Evolutionary conservation across 2,329 filamentous ascomycete genomes (phyloP).

Genomic region (Meredithiella fracta): DNA sequence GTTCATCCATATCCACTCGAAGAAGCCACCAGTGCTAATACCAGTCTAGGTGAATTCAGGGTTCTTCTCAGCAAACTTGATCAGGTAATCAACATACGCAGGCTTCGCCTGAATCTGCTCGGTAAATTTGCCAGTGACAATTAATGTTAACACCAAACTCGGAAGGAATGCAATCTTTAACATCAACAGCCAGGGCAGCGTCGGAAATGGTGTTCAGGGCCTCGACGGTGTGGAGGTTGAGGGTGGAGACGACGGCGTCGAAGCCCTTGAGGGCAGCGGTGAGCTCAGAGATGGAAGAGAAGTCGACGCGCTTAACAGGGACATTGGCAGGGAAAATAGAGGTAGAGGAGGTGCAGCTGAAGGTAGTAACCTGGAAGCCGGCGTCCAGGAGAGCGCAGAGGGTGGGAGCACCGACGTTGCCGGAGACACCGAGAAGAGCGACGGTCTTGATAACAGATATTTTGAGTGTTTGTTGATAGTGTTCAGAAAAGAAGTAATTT

Average conservation of each 20-base stretch:
- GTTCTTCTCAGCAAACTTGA: constrained; percentile 23
- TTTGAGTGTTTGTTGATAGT: not conserved
- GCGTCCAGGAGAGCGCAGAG: constrained; percentile 23
- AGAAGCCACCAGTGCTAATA: constrained; percentile 28
- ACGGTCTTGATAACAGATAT: constrained; percentile 23
- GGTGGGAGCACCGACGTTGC: constrained; percentile 26
- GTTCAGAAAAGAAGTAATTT: not conserved
- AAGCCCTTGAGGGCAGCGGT: constrained; percentile 35
- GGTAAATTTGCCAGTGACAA: constrained; percentile 21
- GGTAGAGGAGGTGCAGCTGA: constrained; percentile 32
- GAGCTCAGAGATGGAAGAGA: constrained; percentile 31
- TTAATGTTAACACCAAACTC: constrained; percentile 32
- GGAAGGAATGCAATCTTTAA: constrained; percentile 44
- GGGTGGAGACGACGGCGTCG: constrained; percentile 34
- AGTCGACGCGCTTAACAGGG: constrained; percentile 31
- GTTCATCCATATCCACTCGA: constrained; percentile 32
- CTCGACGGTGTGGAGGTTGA: constrained; percentile 25
- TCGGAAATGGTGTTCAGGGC: constrained; percentile 32
- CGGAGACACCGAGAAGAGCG: constrained; percentile 24
- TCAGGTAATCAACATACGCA: constrained; percentile 25
- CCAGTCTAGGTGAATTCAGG: constrained; percentile 33
- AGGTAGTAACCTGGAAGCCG: constrained; percentile 35
- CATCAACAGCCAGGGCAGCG: constrained; percentile 41
- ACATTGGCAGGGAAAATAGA: constrained; percentile 22
- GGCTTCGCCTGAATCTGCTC: constrained; percentile 35